Conservation (phyloP, 2,329 filamentous ascomycete species). For the Fusarium bulbicola region DNA sequence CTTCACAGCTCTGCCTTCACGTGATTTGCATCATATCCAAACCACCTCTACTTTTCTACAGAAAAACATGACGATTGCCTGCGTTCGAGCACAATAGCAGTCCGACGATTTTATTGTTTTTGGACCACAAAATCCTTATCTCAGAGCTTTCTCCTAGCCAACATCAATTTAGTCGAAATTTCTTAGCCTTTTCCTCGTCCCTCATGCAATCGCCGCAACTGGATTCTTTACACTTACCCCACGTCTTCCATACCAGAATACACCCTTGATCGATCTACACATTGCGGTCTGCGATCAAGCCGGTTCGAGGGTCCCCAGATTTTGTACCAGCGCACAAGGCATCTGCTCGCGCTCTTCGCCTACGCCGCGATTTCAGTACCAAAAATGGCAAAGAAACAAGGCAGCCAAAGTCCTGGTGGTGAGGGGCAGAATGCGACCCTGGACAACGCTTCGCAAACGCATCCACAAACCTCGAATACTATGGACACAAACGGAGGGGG, state of each 20-base stretch:
- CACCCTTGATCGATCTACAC: constrained; percentile 13
- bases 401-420: constrained; percentile 55
- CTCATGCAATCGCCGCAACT: constrained; percentile 19
- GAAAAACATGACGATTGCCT: constrained; percentile 1
- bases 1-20: constrained; percentile 11
- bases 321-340: background rate
- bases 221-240: constrained; percentile 25
- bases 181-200: background rate
- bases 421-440: constrained; percentile 26
- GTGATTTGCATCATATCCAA: constrained; percentile 25
- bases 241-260: constrained; percentile 26
- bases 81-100: constrained; percentile 16
- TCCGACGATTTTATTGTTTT: background rate
- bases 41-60: background rate
- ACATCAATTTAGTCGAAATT: background rate
- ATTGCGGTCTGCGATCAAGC: constrained; percentile 5
- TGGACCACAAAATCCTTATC: background rate
- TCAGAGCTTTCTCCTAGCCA: background rate
- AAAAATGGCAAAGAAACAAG: constrained; percentile 59
- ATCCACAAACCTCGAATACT: constrained; percentile 17
- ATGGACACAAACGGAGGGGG: constrained; percentile 1
- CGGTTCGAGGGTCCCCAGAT: background rate
- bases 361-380: constrained; percentile 1
- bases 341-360: background rate
- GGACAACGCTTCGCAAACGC: constrained; percentile 5